Evolutionary conservation across 805 yeast species (phyloP).

Genomic region (Priceomyces medius): DNA sequence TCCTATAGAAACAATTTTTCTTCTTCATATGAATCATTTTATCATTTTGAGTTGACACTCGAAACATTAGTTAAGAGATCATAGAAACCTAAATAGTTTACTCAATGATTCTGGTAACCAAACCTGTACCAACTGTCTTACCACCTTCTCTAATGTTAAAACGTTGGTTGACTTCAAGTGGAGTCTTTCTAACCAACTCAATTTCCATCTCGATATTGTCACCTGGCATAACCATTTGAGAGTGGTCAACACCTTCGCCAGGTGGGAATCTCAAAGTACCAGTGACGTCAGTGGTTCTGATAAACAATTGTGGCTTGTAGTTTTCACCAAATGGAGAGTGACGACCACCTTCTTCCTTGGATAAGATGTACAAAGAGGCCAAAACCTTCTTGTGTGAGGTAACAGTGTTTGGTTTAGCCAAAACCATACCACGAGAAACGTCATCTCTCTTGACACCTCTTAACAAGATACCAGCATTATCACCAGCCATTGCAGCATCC

Average conservation of each 20-base stretch:
- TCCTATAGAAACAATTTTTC: conserved; percentile 2
- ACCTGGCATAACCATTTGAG: conserved; percentile 94
- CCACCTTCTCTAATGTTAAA: conserved; percentile 99
- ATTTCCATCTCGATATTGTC: conserved; percentile 97
- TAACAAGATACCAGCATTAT: conserved; percentile 94
- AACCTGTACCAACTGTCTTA: conserved; percentile 98
- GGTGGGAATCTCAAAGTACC: conserved; percentile 88
- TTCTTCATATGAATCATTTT: conserved; percentile 3
- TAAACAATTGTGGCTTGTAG: conserved; percentile 97
- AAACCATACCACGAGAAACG: conserved; percentile 94
- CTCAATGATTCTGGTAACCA: conserved; percentile 87
- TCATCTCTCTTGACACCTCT: conserved; percentile 99
- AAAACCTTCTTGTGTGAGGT: conserved; percentile 91
- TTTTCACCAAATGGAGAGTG: conserved; percentile 95
- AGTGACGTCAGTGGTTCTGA: conserved; percentile 95
- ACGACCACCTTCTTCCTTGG: conserved; percentile 99
- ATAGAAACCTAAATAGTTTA: conserved; percentile 22
- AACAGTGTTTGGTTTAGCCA: conserved; percentile 88
- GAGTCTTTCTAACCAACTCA: conserved; percentile 85
- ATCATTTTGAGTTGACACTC: background rate
- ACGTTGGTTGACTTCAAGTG: conserved; percentile 94
- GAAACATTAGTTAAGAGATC: background rate
- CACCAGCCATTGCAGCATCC: conserved; percentile 98
- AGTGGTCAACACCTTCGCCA: conserved; percentile 68
- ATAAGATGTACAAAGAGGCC: conserved; percentile 87